phyloP scores from a whole-genome alignment of 164 flowering plant genomes.

The Tinospora cordifolia region DNA sequence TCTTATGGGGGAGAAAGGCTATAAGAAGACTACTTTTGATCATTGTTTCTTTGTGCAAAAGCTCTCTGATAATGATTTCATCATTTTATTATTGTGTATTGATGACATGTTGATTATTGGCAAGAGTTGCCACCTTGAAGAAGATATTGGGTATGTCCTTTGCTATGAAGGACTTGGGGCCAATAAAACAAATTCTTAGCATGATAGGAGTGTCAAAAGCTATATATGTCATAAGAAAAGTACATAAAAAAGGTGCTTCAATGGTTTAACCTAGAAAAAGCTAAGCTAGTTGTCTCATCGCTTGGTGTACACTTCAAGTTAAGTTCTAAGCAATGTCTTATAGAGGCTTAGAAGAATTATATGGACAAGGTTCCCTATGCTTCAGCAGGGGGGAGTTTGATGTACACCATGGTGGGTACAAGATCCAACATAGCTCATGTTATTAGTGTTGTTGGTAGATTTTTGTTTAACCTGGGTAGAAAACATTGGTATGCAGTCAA shows the following conservation, averaged over 20 bases:
- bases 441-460: neutral
- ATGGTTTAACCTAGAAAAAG: neutral
- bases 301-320: neutral
- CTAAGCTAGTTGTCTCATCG: neutral
- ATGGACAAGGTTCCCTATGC: too few relatives aligned
- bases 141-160: neutral
- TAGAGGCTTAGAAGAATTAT: too few relatives aligned
- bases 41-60: neutral
- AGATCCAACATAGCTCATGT: neutral
- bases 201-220: neutral
- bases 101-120: conserved; percentile 10
- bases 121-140: neutral
- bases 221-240: conserved; percentile 3
- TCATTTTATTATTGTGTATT: neutral
- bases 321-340: too few relatives aligned
- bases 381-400: too few relatives aligned
- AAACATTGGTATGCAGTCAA: neutral
- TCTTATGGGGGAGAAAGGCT: conserved; percentile 3
- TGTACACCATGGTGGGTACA: neutral
- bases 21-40: neutral
- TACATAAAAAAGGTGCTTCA: conserved; percentile 1
- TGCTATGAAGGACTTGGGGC: conserved; percentile 9
- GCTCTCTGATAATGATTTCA: neutral
- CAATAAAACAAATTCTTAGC: conserved; percentile 3
- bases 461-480: neutral